Conservation (phyloP, 495 filamentous ascomycete species). For the Astrothelium macrocarpum region DNA sequence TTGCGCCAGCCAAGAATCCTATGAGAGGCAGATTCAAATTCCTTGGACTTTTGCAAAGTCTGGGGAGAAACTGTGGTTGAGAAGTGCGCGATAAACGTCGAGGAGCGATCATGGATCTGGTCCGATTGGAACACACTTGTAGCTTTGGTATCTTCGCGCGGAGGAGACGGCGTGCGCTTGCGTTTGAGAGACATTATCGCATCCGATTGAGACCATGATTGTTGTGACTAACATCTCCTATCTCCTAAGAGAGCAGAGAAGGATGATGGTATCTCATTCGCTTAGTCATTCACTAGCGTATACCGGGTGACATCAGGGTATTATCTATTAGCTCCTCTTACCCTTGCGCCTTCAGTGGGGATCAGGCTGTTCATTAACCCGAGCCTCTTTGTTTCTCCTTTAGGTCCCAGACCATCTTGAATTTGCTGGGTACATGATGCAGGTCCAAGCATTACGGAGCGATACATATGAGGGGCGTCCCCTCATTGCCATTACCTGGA, state of each 20-base stretch:
- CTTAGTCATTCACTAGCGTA: background rate
- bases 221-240: too few species aligned
- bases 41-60: conserved; percentile 28
- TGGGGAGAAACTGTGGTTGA: conserved; percentile 30
- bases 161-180: conserved; percentile 15
- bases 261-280: background rate
- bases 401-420: background rate
- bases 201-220: background rate
- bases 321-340: background rate
- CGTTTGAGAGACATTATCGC: conserved; percentile 24
- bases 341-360: background rate
- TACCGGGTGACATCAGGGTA: background rate
- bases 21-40: conserved; percentile 32
- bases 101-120: conserved; percentile 32
- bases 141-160: background rate
- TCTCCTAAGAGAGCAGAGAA: background rate
- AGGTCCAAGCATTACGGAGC: background rate
- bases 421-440: background rate
- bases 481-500: background rate
- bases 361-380: background rate
- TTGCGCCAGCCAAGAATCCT: conserved; percentile 36
- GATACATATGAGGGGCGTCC: background rate
- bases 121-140: conserved; percentile 28
- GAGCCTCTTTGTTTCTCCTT: background rate
- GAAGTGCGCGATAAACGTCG: conserved; percentile 35